phyloP scores from a whole-genome alignment of 768 basidiomycete genomes.

The Tricholoma flavovirens region DNA sequence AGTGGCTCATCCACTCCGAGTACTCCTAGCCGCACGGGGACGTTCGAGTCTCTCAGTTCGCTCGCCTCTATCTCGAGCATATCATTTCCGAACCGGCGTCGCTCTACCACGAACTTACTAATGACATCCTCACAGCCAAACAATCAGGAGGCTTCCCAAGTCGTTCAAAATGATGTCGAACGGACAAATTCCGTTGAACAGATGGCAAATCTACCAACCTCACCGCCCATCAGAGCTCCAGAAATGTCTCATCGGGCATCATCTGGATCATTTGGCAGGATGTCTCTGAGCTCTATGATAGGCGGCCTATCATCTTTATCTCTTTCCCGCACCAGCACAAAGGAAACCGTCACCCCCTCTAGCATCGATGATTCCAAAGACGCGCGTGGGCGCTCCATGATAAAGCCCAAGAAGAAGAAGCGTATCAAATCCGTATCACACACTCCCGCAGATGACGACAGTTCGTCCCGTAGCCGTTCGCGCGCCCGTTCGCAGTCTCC shows the following conservation, averaged over 20 bases:
- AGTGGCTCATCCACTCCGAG: conserved; percentile 12
- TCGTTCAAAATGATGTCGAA: conserved; percentile 46
- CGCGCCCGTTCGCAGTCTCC: conserved; percentile 78
- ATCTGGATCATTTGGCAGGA: conserved; percentile 50
- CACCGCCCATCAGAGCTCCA: conserved; percentile 27
- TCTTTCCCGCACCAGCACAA: conserved; percentile 48
- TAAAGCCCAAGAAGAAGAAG: conserved; percentile 33
- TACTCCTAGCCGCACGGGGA: conserved; percentile 24
- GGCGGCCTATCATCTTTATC: conserved; percentile 62
- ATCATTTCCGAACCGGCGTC: conserved; percentile 14
- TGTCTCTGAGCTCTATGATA: conserved; percentile 64
- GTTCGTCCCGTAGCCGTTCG: conserved; percentile 42
- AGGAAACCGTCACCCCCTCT: conserved; percentile 25
- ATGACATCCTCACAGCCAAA: conserved; percentile 32
- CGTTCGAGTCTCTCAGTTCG: conserved; percentile 26
- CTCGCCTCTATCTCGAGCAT: conserved; percentile 4
- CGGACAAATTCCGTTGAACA: conserved; percentile 32
- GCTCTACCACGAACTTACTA: conserved; percentile 28
- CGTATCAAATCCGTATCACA: conserved; percentile 46
- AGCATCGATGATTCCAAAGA: conserved; percentile 38
- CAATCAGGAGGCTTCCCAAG: conserved; percentile 41
- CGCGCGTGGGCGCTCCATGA: conserved; percentile 46
- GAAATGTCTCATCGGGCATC: conserved; percentile 29
- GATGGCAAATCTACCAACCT: conserved; percentile 2
- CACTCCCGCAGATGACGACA: conserved; percentile 29